Base-by-base conservation (phyloP, 1,284 basidiomycete genomes). In the Mycena sp. region DNA sequence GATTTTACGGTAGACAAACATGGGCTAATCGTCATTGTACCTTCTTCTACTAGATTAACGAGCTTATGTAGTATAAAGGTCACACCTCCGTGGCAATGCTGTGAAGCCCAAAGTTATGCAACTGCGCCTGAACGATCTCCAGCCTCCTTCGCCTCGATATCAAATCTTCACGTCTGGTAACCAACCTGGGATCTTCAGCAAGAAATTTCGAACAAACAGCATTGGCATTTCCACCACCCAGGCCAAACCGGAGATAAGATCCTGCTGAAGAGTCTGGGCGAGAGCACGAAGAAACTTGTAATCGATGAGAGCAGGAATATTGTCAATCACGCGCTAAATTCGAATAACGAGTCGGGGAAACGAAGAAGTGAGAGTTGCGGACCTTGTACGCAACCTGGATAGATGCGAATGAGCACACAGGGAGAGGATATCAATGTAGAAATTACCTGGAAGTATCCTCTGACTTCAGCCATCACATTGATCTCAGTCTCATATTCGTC, bases 371-470 rank as follows among this genome's bases (percentile, higher is more conserved):
- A 2, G 32, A 16, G 30, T 14, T 40, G 37, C 52, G 19, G 4
- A 61, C 60, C 23, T 61, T 61, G 21, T 56, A 61, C 2, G 60
- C 60, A 45, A 37, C 41, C 60, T 61, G 32, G 58, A 3, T 10
- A 25, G n/a, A n/a, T n/a, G n/a, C n/a, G n/a, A n/a, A n/a, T n/a
- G 17, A 25, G n/a, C 6, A 17, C 6, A 30, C 10, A n/a, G 17
- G 19, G 29, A 23, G 17, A 21, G n/a, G 11, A 28, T 43, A 28
- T 23, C 2, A 9, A 19, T 26, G 10, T 16, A 4, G 16, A 19
- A 14, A 6, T 26, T 4, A 84, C 79, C 64, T 83, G 80, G 72
- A 84, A 86, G 71, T 85, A 86, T 10, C 81, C 84, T 7, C 81
- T 71, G 2, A 84, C 82, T 64, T 85, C 82, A 5, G 84, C 83